These are phyloP conservation scores for Xylariaceae sp. DNA, from an alignment of 2,329 filamentous ascomycete genomes.

Conservation along the genomic window DNA sequence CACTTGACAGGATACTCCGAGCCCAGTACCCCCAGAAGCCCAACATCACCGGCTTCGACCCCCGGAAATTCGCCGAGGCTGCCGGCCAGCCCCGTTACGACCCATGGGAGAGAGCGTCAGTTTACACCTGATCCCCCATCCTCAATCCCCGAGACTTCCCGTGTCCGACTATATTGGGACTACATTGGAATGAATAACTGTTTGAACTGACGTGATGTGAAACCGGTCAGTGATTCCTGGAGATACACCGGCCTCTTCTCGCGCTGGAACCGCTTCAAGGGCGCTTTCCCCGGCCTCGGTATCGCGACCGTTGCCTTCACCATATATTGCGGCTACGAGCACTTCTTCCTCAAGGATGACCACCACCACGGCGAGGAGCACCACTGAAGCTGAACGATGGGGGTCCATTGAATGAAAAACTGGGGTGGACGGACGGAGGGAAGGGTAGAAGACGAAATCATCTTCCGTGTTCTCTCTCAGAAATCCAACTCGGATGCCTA, in stretches of 20 bases:
- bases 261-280: conserved; percentile 82
- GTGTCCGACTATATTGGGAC: no score
- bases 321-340: conserved; percentile 83
- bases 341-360: conserved; percentile 74
- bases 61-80: conserved; percentile 70
- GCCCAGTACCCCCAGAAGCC: conserved; percentile 47
- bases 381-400: conserved; percentile 41
- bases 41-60: conserved; percentile 90
- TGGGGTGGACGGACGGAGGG: no score
- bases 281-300: conserved; percentile 81
- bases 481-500: neutral
- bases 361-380: conserved; percentile 57
- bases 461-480: neutral
- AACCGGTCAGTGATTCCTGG: conserved; percentile 74
- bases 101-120: conserved; percentile 61
- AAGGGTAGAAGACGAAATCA: neutral
- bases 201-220: no score
- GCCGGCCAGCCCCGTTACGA: conserved; percentile 59
- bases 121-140: conserved; percentile 23
- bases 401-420: neutral
- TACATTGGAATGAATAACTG: no score
- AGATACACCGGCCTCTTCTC: conserved; percentile 86
- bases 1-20: conserved; percentile 44
- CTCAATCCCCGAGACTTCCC: neutral
- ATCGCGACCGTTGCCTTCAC: conserved; percentile 89